Conservation (phyloP, 2,329 filamentous ascomycete species). For the Verticillium dahliae region DNA sequence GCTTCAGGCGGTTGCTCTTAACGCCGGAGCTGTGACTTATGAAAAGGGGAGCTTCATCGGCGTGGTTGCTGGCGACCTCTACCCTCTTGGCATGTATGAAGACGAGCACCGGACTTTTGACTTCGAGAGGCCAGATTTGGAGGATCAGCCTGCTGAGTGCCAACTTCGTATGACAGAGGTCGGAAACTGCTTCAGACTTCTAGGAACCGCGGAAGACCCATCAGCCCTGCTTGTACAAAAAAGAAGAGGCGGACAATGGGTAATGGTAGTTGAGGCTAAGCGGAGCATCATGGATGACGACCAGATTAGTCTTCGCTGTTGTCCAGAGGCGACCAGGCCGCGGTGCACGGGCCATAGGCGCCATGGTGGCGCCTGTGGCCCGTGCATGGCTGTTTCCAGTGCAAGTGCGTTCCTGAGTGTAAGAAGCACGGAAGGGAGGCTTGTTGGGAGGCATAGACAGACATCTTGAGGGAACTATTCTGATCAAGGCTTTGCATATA, state of each 20-base stretch:
- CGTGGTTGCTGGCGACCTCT: neutral
- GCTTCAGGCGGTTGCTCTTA: neutral
- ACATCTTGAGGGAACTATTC: neutral
- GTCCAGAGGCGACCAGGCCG: neutral
- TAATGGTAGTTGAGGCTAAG: neutral
- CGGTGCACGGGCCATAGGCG: neutral
- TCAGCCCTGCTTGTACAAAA: neutral
- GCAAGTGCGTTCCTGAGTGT: neutral
- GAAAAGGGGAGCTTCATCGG: neutral
- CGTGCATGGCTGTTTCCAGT: neutral
- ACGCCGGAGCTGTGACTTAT: neutral
- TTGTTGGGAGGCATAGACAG: neutral
- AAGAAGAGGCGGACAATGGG: neutral
- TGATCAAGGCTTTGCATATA: neutral
- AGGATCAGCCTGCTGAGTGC: neutral
- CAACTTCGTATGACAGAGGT: neutral
- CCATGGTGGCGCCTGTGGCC: neutral
- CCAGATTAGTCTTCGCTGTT: neutral
- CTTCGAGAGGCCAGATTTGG: neutral
- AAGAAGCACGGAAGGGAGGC: neutral
- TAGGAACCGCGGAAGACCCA: neutral
- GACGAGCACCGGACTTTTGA: neutral
- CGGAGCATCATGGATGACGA: neutral
- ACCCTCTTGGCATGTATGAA: neutral
- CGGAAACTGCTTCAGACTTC: slow-evolving; percentile 1